Base-by-base conservation (phyloP, 306 rosid genomes). In the Calophaca sinica region DNA sequence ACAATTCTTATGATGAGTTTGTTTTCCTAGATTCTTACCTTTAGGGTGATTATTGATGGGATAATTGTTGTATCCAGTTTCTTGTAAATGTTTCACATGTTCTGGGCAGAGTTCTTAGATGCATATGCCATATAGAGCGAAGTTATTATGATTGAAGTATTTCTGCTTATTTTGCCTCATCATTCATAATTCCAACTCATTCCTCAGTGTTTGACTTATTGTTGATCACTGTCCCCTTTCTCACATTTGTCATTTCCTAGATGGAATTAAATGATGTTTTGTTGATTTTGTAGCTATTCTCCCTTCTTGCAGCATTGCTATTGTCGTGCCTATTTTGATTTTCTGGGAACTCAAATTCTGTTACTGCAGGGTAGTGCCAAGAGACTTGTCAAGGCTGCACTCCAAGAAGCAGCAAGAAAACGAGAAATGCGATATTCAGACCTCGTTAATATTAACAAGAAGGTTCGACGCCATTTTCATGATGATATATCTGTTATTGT, bases 401-500 rank as follows among this genome's bases (percentile, higher is more conserved):
- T 91, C n/a, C 90, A 85, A 29, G 96, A 91, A 84, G 96, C 96
- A 28, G 96, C 93, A 7, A 84, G 89, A 60, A 91, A 88, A 68
- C 83, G 93, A 82, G 93, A 87, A 72, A 85, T 87, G 93, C 74
- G 93, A 38, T 88, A 85, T 70, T 87, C 91, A 28, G 96, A 90
- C 75, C 96, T 90, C 4, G 80, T 84, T 6, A 88, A 86, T 74
- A 85, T 90, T 38, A 93, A 86, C 84, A 90, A 85, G 93, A 86
- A 90, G 71, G 91, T 88, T 42, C 88, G 96, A n/a, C 93, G 96
- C 58, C 96, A 90, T 86, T 86, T 90, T 67, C 96, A 90, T n/a
- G 96, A 90, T 49, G 96, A 90, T 70, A 90, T 90, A 76, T 86
- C 87, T 51, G 96, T 90, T 72, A 82, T 90, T 80, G 93, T 90